Percentiles rank a stretch among this genome's conserved stretches.
Evolutionary conservation across 2,329 filamentous ascomycete species (phyloP).

Genomic region (Ramularia endophylla): DNA sequence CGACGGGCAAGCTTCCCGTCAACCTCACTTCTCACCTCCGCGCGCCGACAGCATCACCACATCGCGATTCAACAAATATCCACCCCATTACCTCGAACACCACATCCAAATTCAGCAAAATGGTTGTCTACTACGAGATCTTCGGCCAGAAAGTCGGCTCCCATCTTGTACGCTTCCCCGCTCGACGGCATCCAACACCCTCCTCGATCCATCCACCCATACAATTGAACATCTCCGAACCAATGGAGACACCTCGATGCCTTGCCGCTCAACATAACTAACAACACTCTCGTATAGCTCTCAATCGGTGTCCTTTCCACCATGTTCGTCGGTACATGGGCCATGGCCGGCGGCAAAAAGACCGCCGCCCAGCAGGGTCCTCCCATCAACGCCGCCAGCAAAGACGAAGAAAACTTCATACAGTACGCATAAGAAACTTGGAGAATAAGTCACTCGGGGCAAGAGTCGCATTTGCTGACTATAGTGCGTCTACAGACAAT

Average conservation of each 20-base stretch:
- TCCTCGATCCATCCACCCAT: background rate
- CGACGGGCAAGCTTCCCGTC: conserved; percentile 7
- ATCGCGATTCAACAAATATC: conserved; percentile 5
- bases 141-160: conserved; percentile 49
- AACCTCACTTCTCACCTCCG: conserved; percentile 1
- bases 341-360: conserved; percentile 42
- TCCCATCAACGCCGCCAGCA: conserved; percentile 58
- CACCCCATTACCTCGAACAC: conserved; percentile 4
- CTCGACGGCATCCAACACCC: background rate
- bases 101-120: conserved; percentile 23
- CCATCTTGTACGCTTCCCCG: conserved; percentile 41
- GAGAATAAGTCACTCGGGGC: too few relatives aligned
- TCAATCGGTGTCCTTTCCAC: conserved; percentile 52
- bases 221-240: background rate
- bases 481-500: conserved; percentile 10
- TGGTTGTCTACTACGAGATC: conserved; percentile 50
- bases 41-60: conserved; percentile 7
- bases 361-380: conserved; percentile 45
- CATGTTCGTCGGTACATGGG: conserved; percentile 42
- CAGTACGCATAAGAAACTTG: too few relatives aligned
- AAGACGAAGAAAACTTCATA: conserved; percentile 64
- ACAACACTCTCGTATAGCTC: conserved; percentile 41
- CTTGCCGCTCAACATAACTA: conserved; percentile 1
- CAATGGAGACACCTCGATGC: background rate
- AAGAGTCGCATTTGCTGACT: background rate